Conservation (phyloP, 208 protist genomes). For the Trypanosoma rangeli region DNA sequence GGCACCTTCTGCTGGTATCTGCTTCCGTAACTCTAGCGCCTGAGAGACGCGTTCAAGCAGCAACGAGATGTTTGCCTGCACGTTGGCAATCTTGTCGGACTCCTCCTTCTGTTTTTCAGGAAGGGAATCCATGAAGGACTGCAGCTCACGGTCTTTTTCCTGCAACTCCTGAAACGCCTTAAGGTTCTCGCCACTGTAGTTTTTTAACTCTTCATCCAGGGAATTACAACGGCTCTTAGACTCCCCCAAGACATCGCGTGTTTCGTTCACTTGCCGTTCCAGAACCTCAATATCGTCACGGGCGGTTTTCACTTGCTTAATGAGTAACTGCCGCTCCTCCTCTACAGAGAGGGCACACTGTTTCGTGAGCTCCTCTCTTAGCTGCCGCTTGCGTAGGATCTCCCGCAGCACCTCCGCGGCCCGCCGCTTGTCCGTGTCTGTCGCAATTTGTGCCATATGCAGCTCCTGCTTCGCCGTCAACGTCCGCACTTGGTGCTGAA, state of each 20-base stretch:
- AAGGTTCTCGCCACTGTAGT: conserved; percentile 86
- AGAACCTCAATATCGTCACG: conserved; percentile 83
- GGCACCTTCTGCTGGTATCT: conserved; percentile 72
- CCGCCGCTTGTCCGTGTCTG: conserved; percentile 75
- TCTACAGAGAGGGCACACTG: conserved; percentile 83
- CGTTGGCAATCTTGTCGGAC: conserved; percentile 48
- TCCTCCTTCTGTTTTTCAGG: conserved; percentile 76
- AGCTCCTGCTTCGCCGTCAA: conserved; percentile 84
- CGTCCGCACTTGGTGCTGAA: conserved; percentile 78
- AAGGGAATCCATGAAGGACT: conserved; percentile 87
- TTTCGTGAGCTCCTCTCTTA: conserved; percentile 65
- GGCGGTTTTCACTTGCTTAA: conserved; percentile 77
- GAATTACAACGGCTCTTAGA: conserved; percentile 55
- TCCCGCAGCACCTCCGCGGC: conserved; percentile 66
- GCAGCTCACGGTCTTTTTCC: conserved; percentile 84
- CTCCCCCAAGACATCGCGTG: conserved; percentile 74
- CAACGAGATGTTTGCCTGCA: conserved; percentile 59
- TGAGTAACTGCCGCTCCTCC: conserved; percentile 81
- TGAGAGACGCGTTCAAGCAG: conserved; percentile 83
- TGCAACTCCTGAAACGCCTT: conserved; percentile 84
- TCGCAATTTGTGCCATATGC: conserved; percentile 71
- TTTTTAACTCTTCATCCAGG: conserved; percentile 83
- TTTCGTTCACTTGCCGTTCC: conserved; percentile 81
- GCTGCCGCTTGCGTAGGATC: conserved; percentile 75
- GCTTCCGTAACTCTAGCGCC: conserved; percentile 68